phyloP scores from a whole-genome alignment of 2,329 filamentous ascomycete genomes.

The Colletotrichum noveboracense region DNA sequence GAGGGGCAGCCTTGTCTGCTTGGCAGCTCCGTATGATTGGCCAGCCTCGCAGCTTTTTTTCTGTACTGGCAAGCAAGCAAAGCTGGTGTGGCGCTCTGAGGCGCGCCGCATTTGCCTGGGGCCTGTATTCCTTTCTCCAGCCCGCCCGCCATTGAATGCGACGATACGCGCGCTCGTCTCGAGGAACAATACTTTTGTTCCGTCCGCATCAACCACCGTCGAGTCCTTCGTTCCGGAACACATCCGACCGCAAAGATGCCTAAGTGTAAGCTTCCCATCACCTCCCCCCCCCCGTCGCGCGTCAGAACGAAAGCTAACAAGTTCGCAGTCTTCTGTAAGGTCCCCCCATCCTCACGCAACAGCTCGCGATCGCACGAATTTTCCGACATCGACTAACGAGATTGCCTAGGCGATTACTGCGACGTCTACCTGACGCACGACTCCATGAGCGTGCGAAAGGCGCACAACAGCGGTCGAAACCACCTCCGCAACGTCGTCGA shows the following conservation, averaged over 20 bases:
- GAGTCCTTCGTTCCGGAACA: not conserved
- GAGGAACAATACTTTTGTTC: conserved; percentile 1
- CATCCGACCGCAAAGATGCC: conserved; percentile 66
- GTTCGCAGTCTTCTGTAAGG: conserved; percentile 65
- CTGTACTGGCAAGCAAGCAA: not conserved
- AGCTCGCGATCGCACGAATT: not conserved
- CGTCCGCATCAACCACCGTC: not conserved
- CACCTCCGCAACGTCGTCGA: conserved; percentile 97
- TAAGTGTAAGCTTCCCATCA: conserved; percentile 71
- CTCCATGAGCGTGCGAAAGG: conserved; percentile 99
- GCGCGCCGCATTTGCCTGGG: not conserved
- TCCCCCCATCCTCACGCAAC: not conserved
- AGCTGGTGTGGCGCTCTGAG: conserved; percentile 2
- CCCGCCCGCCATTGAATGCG: conserved; percentile 5
- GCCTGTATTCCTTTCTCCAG: not conserved
- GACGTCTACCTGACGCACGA: conserved; percentile 99
- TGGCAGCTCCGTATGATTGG: not conserved
- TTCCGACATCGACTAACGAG: conserved; percentile 30
- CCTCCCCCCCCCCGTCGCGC: not conserved
- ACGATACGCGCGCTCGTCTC: not conserved
- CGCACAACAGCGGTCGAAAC: conserved; percentile 95
- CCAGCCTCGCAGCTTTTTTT: conserved; percentile 21
- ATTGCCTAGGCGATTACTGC: conserved; percentile 83
- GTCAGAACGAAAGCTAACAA: conserved; percentile 24
- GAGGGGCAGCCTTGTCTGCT: not conserved